Conservation (phyloP, 768 basidiomycete species). For the Lanmaoa pseudosensibilis region DNA sequence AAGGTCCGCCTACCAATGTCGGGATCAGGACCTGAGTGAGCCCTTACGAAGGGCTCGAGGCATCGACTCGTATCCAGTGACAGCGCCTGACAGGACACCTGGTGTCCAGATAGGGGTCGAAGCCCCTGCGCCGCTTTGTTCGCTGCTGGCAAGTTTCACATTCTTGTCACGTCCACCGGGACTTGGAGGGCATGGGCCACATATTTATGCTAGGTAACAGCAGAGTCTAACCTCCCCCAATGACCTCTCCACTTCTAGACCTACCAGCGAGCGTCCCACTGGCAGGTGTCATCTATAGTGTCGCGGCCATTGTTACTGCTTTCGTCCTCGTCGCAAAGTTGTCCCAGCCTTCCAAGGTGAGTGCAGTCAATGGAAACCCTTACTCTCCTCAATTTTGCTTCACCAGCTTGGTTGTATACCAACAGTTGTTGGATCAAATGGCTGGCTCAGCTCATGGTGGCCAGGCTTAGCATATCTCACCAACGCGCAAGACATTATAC, state of each 20-base stretch:
- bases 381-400: not conserved
- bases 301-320: not conserved
- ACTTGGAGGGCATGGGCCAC: no score
- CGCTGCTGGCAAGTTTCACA: no score
- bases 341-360: slow-evolving; percentile 3
- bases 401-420: slow-evolving; percentile 30
- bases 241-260: not conserved
- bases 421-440: slow-evolving; percentile 25
- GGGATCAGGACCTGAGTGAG: no score
- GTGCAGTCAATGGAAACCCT: no score
- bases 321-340: not conserved
- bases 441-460: slow-evolving; percentile 30
- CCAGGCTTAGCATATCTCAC: slow-evolving; percentile 17
- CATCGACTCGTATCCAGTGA: no score
- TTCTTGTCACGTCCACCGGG: no score
- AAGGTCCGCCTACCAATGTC: no score
- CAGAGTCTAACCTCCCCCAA: not conserved
- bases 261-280: not conserved
- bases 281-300: not conserved
- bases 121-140: no score
- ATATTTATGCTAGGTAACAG: no score
- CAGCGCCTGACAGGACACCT: no score
- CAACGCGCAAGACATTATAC: slow-evolving; percentile 25
- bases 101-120: no score
- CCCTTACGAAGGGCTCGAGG: no score